Conservation (phyloP, 768 basidiomycete genomes). For the Xanthoconium purpureum region DNA sequence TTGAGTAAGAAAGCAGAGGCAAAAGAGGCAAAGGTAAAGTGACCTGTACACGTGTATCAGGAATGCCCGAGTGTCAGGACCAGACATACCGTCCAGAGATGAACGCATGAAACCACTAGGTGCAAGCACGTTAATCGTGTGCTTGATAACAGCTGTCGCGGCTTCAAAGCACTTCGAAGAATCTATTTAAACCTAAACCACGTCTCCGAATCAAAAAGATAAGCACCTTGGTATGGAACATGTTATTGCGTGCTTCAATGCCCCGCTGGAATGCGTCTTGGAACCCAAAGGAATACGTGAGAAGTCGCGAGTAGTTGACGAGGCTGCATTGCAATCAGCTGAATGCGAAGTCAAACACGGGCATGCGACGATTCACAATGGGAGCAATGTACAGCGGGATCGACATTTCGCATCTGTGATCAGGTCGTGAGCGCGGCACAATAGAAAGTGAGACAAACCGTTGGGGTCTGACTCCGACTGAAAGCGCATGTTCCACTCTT, state of each 20-base stretch:
- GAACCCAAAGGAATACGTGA: constrained; percentile 86
- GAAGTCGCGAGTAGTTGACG: constrained; percentile 72
- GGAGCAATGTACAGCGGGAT: constrained; percentile 62
- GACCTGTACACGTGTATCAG: constrained; percentile 39
- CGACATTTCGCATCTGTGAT: constrained; percentile 51
- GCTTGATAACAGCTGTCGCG: constrained; percentile 63
- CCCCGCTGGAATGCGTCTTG: constrained; percentile 78
- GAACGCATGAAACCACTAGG: constrained; percentile 76
- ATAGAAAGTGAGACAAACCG: constrained; percentile 37
- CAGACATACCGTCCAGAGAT: constrained; percentile 64
- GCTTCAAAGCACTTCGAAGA: constrained; percentile 55
- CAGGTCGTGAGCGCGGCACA: neutral
- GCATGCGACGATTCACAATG: constrained; percentile 54
- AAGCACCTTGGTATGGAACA: constrained; percentile 65
- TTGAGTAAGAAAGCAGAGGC: constrained; percentile 83
- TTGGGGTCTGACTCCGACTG: constrained; percentile 54
- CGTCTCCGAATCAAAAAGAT: neutral
- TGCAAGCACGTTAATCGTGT: constrained; percentile 61
- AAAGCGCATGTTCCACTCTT: constrained; percentile 65
- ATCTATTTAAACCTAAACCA: neutral
- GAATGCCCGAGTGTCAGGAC: neutral
- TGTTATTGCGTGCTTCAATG: constrained; percentile 54
- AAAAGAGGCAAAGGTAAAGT: constrained; percentile 78
- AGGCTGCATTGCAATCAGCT: constrained; percentile 43
- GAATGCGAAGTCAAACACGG: neutral